Conservation (phyloP, 2,329 filamentous ascomycete genomes). For the Sodiomyces alkalinus region DNA sequence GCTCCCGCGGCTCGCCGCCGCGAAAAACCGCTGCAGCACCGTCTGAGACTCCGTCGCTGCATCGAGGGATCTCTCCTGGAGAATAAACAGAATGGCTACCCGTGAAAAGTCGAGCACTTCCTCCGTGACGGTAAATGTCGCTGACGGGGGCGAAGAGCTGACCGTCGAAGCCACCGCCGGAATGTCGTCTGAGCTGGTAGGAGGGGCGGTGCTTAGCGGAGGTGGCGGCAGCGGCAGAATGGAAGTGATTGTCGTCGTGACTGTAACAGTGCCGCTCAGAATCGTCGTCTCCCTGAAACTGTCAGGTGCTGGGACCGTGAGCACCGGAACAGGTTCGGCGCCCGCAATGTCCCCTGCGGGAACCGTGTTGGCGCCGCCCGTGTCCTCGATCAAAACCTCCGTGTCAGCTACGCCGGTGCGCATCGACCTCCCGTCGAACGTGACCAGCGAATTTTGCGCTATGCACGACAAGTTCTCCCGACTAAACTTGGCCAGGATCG, state of each 20-base stretch:
- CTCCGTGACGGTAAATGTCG: constrained; percentile 34
- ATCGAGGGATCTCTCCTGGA: constrained; percentile 36
- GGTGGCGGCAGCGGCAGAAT: constrained; percentile 13
- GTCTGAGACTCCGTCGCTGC: constrained; percentile 39
- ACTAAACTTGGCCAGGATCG: constrained; percentile 64
- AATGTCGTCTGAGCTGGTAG: constrained; percentile 8
- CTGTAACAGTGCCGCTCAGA: constrained; percentile 12
- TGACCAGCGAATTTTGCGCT: constrained; percentile 75
- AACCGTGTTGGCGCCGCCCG: constrained; percentile 6
- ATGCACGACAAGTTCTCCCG: constrained; percentile 62
- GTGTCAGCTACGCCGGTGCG: constrained; percentile 16
- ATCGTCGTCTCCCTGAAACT: constrained; percentile 1
- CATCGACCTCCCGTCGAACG: constrained; percentile 49
- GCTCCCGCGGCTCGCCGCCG: constrained; percentile 15
- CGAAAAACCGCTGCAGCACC: constrained; percentile 39
- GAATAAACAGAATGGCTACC: constrained; percentile 43
- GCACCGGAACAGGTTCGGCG: neutral
- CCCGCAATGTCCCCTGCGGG: neutral
- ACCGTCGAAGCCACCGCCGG: too few species aligned
- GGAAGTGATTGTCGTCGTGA: constrained; percentile 13
- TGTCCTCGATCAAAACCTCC: constrained; percentile 11
- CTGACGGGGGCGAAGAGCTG: constrained; percentile 12
- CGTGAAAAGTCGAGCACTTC: constrained; percentile 48
- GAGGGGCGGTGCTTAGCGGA: constrained; percentile 9
- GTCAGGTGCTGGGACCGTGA: constrained; percentile 1